phyloP scores from a whole-genome alignment of 768 basidiomycete species.

The Aureoboletus auriporus region DNA sequence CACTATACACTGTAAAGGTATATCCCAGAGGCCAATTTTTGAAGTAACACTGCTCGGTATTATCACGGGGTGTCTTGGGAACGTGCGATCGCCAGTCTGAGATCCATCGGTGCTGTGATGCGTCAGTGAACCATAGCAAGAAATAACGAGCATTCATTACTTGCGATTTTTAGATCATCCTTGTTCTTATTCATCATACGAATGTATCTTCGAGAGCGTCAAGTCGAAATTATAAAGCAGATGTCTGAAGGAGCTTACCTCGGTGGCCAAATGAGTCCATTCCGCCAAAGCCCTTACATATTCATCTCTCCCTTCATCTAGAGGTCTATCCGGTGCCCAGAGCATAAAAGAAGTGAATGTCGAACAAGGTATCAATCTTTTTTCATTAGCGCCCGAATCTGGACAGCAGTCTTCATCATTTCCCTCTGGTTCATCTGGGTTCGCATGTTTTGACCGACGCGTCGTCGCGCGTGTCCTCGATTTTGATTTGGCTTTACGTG shows the following conservation, averaged over 20 bases:
- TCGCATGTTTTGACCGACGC: constrained; percentile 22
- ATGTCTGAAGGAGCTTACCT: constrained; percentile 40
- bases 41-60: too few relatives aligned
- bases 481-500: constrained; percentile 10
- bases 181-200: constrained; percentile 16
- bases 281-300: constrained; percentile 65
- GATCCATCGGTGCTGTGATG: not conserved
- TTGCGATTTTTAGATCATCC: not conserved
- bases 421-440: constrained; percentile 22
- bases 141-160: not conserved
- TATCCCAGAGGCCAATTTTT: too few relatives aligned
- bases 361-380: constrained; percentile 44
- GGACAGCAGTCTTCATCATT: constrained; percentile 20
- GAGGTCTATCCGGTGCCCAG: constrained; percentile 71
- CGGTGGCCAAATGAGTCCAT: constrained; percentile 62
- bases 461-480: constrained; percentile 7
- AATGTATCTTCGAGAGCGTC: constrained; percentile 20
- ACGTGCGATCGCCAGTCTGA: not conserved
- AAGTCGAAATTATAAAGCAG: not conserved
- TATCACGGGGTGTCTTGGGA: not conserved
- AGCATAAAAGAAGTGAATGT: constrained; percentile 66
- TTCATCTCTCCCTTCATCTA: constrained; percentile 68
- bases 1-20: too few relatives aligned
- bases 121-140: not conserved
- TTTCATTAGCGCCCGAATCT: constrained; percentile 3